Percentiles rank a stretch among this genome's conserved stretches.
phyloP scores from a whole-genome alignment of 768 basidiomycete species.

The Mycena vitilis region DNA sequence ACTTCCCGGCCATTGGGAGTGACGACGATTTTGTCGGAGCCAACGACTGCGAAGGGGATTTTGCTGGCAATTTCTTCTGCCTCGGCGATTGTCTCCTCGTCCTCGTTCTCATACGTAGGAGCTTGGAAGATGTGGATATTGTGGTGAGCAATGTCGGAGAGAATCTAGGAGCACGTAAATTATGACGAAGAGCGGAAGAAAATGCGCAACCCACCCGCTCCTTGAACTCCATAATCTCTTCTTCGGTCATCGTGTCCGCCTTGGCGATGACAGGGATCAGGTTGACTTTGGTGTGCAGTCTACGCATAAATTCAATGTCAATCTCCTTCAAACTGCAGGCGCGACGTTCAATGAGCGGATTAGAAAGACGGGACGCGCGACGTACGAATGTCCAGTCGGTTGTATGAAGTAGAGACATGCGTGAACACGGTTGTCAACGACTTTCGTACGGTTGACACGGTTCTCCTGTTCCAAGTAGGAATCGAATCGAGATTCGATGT shows the following conservation, averaged over 20 bases:
- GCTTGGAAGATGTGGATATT: constrained; percentile 99
- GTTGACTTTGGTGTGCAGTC: constrained; percentile 97
- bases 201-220: constrained; percentile 67
- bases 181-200: constrained; percentile 12
- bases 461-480: constrained; percentile 99
- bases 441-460: constrained; percentile 93
- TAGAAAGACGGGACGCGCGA: constrained; percentile 33
- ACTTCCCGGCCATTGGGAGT: constrained; percentile 92
- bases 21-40: constrained; percentile 85
- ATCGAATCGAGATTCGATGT: constrained; percentile 98
- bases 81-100: constrained; percentile 97
- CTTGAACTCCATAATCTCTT: constrained; percentile 94
- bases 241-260: constrained; percentile 97
- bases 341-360: constrained; percentile 17
- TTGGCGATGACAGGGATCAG: constrained; percentile 99
- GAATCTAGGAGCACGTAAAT: constrained; percentile 64
- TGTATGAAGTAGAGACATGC: constrained; percentile 99
- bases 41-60: constrained; percentile 98
- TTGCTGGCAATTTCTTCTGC: constrained; percentile 98
- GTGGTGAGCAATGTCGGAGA: constrained; percentile 94
- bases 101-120: constrained; percentile 97
- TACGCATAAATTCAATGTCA: constrained; percentile 99
- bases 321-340: constrained; percentile 88
- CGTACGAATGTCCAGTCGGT: constrained; percentile 97
- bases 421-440: constrained; percentile 97